phyloP scores from a whole-genome alignment of 2,329 filamentous ascomycete genomes.

The Sclerotinia minor region DNA sequence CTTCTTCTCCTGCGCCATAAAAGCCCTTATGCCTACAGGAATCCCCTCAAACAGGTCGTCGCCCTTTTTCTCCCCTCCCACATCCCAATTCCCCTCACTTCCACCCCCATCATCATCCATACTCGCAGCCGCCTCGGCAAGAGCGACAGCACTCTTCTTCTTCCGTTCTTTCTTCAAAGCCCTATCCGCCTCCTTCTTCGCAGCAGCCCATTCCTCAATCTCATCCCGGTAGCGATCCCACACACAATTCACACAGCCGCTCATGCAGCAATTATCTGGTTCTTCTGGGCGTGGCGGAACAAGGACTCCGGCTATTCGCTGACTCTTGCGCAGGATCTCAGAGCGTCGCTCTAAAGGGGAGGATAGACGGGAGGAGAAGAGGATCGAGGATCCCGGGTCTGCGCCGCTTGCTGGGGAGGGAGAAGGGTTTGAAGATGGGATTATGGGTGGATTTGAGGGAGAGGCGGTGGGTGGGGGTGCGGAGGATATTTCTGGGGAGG shows the following conservation, averaged over 20 bases:
- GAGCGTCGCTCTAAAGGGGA: constrained; percentile 69
- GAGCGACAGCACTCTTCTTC: constrained; percentile 34
- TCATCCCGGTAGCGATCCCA: constrained; percentile 93
- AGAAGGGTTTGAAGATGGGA: constrained; percentile 23
- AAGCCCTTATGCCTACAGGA: constrained; percentile 90
- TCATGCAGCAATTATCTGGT: constrained; percentile 99
- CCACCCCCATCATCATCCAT: constrained; percentile 83
- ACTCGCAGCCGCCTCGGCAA: constrained; percentile 49
- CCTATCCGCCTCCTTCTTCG: constrained; percentile 45
- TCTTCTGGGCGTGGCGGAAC: constrained; percentile 84
- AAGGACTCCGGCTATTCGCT: constrained; percentile 71
- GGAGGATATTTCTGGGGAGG: constrained; percentile 38
- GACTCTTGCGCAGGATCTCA: constrained; percentile 58
- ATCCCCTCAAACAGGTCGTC: constrained; percentile 75
- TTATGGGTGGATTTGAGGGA: constrained; percentile 31
- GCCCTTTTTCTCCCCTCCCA: constrained; percentile 45
- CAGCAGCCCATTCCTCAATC: constrained; percentile 80
- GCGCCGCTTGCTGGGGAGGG: constrained; percentile 3
- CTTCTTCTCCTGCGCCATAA: constrained; percentile 95
- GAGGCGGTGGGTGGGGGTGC: constrained; percentile 33
- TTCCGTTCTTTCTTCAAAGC: constrained; percentile 39
- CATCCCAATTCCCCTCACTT: constrained; percentile 66
- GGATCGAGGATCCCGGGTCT: constrained; percentile 57
- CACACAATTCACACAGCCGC: constrained; percentile 94
- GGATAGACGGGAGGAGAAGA: constrained; percentile 79